A percentile compares a stretch with the other conserved stretches of the same genome.
Evolutionary conservation across 257 asterid genomes (phyloP).

Genomic region (Lantana camara): DNA sequence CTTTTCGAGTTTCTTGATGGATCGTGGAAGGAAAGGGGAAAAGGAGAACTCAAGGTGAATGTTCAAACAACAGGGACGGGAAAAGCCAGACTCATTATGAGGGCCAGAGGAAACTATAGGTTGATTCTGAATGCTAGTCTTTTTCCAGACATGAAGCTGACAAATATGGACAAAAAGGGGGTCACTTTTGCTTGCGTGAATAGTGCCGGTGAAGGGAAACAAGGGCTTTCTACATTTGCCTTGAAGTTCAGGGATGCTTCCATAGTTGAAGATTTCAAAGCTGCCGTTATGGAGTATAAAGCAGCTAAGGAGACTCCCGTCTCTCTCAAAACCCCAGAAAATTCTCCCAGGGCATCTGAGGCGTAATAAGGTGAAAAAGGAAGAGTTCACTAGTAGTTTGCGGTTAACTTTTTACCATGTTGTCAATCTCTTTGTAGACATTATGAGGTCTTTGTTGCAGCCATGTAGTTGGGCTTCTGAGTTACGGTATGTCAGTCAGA

Average conservation of each 20-base stretch:
- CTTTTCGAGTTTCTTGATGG: slow-evolving; percentile 74
- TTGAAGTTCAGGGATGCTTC: slow-evolving; percentile 83
- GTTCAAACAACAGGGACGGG: slow-evolving; percentile 51
- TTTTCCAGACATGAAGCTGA: slow-evolving; percentile 88
- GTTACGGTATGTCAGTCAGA: slow-evolving; percentile 23
- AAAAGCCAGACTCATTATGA: slow-evolving; percentile 85
- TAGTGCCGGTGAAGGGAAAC: slow-evolving; percentile 69
- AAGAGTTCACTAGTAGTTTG: slow-evolving; percentile 14
- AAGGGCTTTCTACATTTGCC: slow-evolving; percentile 77
- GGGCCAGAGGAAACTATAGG: slow-evolving; percentile 81
- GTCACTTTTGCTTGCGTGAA: slow-evolving; percentile 87
- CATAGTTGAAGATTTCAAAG: slow-evolving; percentile 60
- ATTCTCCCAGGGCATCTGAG: slow-evolving; percentile 66
- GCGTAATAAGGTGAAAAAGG: slow-evolving; percentile 25
- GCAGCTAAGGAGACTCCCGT: slow-evolving; percentile 23
- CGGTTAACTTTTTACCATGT: slow-evolving; percentile 19
- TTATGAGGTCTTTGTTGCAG: slow-evolving; percentile 10
- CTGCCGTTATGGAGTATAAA: slow-evolving; percentile 62
- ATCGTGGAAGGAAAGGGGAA: slow-evolving; percentile 90
- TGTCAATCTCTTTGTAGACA: slow-evolving; percentile 23
- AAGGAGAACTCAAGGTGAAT: slow-evolving; percentile 87
- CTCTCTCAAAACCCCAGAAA: slow-evolving; percentile 69
- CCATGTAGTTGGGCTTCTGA: slow-evolving; percentile 6
- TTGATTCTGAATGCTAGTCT: slow-evolving; percentile 83
- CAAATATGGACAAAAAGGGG: slow-evolving; percentile 91